A percentile compares a stretch with the other conserved stretches of the same genome.
Evolutionary conservation across 129 eudicot species (phyloP).

Genomic region (Mikania micrantha): DNA sequence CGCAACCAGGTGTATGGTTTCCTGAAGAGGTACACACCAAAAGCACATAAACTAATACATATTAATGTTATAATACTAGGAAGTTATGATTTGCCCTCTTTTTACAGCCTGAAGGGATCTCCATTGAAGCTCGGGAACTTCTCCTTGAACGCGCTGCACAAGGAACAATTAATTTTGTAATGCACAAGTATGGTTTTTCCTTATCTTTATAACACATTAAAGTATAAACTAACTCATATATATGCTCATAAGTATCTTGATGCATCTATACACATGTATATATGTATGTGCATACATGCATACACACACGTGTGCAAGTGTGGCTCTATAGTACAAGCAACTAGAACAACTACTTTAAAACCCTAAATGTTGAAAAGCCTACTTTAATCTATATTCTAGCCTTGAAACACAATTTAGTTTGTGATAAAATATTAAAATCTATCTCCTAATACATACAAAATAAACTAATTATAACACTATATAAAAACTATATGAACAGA

Average conservation of each 20-base stretch:
- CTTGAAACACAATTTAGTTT: no score
- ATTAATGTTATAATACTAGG: no score
- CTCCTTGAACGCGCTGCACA: conserved; percentile 79
- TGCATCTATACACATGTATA: neutral
- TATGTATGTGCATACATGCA: neutral
- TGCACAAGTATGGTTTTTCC: conserved; percentile 65
- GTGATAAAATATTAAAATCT: no score
- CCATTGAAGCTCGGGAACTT: conserved; percentile 75
- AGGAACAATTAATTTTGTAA: conserved; percentile 68
- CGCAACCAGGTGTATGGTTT: conserved; percentile 97
- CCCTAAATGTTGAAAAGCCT: no score
- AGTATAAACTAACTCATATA: neutral
- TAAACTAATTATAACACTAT: no score
- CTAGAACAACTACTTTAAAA: no score
- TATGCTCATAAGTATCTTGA: neutral
- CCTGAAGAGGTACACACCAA: conserved; percentile 80
- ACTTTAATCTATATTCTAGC: no score
- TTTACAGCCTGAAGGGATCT: conserved; percentile 76
- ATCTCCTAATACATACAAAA: no score
- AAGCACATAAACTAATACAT: conserved; percentile 7
- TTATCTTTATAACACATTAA: neutral
- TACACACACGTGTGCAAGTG: neutral
- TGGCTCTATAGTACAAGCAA: no score
- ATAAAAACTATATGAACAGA: no score
- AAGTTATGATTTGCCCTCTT: conserved; percentile 2